phyloP scores from a whole-genome alignment of 148 eudicot genomes.

The Silene latifolia region DNA sequence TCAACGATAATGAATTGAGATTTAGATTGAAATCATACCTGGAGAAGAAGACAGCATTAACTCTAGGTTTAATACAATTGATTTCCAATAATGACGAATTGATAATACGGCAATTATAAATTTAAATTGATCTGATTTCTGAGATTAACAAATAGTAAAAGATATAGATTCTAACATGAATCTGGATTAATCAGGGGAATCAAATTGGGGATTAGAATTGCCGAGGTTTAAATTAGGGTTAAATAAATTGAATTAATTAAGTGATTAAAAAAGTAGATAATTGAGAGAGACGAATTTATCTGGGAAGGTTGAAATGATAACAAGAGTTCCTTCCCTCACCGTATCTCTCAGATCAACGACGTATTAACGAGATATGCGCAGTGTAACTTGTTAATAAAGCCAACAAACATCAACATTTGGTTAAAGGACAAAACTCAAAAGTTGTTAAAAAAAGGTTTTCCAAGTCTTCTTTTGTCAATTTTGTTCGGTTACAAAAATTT shows the following conservation, averaged over 20 bases:
- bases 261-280: background rate
- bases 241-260: background rate
- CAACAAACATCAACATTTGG: no score
- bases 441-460: no score
- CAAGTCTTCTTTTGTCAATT: no score
- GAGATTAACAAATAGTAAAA: background rate
- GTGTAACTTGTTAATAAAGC: no score
- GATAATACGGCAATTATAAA: background rate
- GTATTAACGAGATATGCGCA: no score
- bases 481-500: no score
- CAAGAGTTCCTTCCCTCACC: no score
- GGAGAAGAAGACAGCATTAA: conserved; percentile 7
- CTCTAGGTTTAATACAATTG: background rate
- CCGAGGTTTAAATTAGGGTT: background rate
- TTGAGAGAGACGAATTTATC: background rate
- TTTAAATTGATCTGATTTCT: conserved; percentile 1
- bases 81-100: background rate
- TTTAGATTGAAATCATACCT: conserved; percentile 5
- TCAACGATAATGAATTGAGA: background rate
- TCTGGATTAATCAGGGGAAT: background rate
- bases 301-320: no score
- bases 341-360: no score
- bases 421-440: no score
- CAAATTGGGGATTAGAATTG: background rate
- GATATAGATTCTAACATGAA: background rate